phyloP scores from a whole-genome alignment of 768 basidiomycete genomes.

The Omphalotus guepiniiformis region DNA sequence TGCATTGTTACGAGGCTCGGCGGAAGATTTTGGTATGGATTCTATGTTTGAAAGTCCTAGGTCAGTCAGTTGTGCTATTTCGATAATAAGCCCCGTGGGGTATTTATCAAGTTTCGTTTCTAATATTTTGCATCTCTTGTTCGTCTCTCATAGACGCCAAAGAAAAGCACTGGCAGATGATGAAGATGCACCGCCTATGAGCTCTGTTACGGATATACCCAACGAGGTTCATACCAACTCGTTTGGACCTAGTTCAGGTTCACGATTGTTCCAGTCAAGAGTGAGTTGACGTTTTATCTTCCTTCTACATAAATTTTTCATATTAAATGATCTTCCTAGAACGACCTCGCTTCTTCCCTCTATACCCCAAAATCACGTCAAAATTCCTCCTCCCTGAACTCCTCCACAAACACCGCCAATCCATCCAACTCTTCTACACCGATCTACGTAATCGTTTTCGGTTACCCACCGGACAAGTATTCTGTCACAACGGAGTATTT shows the following conservation, averaged over 20 bases:
- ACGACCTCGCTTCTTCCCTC: not conserved
- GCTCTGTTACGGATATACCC: conserved; percentile 72
- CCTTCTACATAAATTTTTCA: conserved; percentile 3
- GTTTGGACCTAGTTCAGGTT: too few relatives aligned
- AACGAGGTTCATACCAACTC: conserved; percentile 46
- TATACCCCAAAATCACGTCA: not conserved
- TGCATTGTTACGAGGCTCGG: conserved; percentile 55
- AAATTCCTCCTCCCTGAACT: conserved; percentile 28
- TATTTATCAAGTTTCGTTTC: not conserved
- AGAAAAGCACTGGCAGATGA: conserved; percentile 57
- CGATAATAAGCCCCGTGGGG: not conserved
- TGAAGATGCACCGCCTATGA: conserved; percentile 77
- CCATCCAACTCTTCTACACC: conserved; percentile 29
- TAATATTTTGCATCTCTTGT: too few relatives aligned
- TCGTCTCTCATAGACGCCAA: conserved; percentile 35
- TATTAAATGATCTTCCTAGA: not conserved
- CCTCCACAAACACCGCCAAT: conserved; percentile 26
- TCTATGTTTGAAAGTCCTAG: conserved; percentile 80
- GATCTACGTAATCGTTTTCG: conserved; percentile 74
- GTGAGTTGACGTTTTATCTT: conserved; percentile 28
- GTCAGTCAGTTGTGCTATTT: conserved; percentile 25
- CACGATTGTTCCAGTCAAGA: conserved; percentile 43
- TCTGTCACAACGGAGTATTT: conserved; percentile 70
- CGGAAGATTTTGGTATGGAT: conserved; percentile 76
- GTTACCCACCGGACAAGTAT: conserved; percentile 83